Base-by-base conservation (phyloP, 768 basidiomycete species). In the Tricholoma saponaceum region DNA sequence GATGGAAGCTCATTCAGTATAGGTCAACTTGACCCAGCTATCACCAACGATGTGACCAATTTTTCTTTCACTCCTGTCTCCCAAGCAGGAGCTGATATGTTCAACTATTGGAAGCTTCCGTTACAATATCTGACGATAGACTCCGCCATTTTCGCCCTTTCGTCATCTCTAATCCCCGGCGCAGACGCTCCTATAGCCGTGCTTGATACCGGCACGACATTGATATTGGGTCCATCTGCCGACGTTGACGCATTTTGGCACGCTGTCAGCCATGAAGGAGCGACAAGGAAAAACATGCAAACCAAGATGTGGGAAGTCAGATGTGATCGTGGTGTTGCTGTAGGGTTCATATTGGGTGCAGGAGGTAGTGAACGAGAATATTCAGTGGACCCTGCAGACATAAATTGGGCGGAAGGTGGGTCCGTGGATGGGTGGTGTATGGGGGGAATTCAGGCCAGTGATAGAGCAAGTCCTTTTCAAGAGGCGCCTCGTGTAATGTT, bases 171-270 rank as follows among this genome's bases (percentile, higher is more conserved):
- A 55, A 70, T 83, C 25, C 66, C 61, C 4, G 75, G 74, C 18
- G 72, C 79, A 22, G 50, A 68, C 12, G 62, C 70, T 1, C 76
- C 78, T 0, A 78, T 87, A 51, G 84, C 80, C 3, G 79, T 89
- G 23, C 74, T 87, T 25, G 87, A 88, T 64, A 84, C 84, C 23
- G 85, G 85, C 3, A 83, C 82, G 23, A 83, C 82, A 4, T 74
- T 83, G 54, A 73, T 84, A 23, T 72, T 84, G 5, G 83, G 81
- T 4, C 84, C 84, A 5, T 67, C 76, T 1, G 59, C 56, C 16
- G 85, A 86, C 56, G 82, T 85, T 39, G 70, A 73, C 4, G 74
- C 78, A 5, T 78, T 89, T 62, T 87, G 77, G 79, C 56, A 71
- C 13, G 72, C 75, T 5, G 58, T 81, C n/a, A 77, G 79, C 20